Conservation (phyloP, 2,329 filamentous ascomycete species). For the Fusarium buxicola region DNA sequence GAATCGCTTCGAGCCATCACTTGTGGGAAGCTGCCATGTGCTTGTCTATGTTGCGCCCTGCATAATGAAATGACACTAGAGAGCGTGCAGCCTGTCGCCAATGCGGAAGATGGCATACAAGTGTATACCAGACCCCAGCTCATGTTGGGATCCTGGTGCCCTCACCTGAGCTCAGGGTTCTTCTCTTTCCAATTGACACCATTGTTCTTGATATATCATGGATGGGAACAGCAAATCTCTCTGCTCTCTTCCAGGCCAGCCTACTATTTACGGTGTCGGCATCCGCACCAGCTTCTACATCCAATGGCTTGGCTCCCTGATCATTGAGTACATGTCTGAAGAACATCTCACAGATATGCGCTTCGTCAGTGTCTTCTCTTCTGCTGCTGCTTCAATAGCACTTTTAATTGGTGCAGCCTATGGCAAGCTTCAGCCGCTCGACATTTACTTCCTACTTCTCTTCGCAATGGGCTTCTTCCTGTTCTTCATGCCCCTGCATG, state of each 20-base stretch:
- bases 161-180: neutral
- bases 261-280: slow-evolving; percentile 52
- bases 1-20: slow-evolving; percentile 11
- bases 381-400: slow-evolving; percentile 44
- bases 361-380: slow-evolving; percentile 49
- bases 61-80: slow-evolving; percentile 2
- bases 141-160: neutral
- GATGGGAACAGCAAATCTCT: slow-evolving; percentile 11
- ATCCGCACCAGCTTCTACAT: slow-evolving; percentile 52
- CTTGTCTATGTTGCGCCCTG: slow-evolving; percentile 2
- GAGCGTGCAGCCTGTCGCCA: neutral
- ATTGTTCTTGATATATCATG: slow-evolving; percentile 1
- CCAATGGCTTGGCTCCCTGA: slow-evolving; percentile 52
- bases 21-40: slow-evolving; percentile 16
- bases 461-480: slow-evolving; percentile 48
- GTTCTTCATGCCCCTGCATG: slow-evolving; percentile 49
- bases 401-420: slow-evolving; percentile 45
- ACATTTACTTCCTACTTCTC: slow-evolving; percentile 50
- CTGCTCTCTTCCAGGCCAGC: slow-evolving; percentile 44
- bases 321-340: slow-evolving; percentile 48
- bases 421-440: slow-evolving; percentile 42
- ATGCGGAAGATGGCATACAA: slow-evolving; percentile 33
- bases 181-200: neutral
- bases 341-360: slow-evolving; percentile 46
- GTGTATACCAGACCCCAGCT: slow-evolving; percentile 33